Evolutionary conservation across 2,329 filamentous ascomycete species (phyloP).

Genomic region (Aureobasidium zeae): DNA sequence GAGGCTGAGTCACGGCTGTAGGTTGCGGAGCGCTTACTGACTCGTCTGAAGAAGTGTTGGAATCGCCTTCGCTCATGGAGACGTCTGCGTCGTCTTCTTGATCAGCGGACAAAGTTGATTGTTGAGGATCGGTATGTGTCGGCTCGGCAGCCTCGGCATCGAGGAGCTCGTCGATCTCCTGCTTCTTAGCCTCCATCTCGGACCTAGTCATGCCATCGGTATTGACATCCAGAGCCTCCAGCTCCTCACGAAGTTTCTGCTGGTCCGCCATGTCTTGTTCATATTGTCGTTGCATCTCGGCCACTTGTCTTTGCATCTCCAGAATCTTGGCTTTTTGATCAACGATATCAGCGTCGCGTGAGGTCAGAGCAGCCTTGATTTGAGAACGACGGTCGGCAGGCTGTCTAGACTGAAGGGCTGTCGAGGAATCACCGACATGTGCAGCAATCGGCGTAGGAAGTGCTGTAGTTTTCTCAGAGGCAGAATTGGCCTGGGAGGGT

Average conservation of each 20-base stretch:
- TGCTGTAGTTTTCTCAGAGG: neutral
- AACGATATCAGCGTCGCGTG: constrained; percentile 19
- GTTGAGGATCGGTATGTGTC: no score
- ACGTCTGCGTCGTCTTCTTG: neutral
- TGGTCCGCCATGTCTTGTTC: constrained; percentile 33
- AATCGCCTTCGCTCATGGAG: constrained; percentile 6
- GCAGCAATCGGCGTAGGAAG: neutral
- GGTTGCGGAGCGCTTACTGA: neutral
- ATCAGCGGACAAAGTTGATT: neutral
- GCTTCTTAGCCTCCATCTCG: constrained; percentile 35
- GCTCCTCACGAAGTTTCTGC: constrained; percentile 27
- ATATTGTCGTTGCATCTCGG: constrained; percentile 38
- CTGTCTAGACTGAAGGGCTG: neutral
- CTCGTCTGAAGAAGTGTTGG: neutral
- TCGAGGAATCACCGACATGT: neutral
- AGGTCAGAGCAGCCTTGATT: constrained; percentile 12
- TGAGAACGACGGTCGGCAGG: constrained; percentile 1
- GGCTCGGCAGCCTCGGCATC: neutral
- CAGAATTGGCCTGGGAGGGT: neutral
- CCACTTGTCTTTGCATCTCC: constrained; percentile 23
- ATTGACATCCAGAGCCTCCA: constrained; percentile 41
- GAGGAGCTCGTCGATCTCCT: constrained; percentile 24
- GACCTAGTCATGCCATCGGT: constrained; percentile 39
- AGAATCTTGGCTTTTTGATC: constrained; percentile 19
- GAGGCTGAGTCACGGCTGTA: neutral